Percentiles rank a stretch among this genome's conserved stretches.
phyloP scores from a whole-genome alignment of 2,329 filamentous ascomycete genomes.

The Huntiella omanensis region DNA sequence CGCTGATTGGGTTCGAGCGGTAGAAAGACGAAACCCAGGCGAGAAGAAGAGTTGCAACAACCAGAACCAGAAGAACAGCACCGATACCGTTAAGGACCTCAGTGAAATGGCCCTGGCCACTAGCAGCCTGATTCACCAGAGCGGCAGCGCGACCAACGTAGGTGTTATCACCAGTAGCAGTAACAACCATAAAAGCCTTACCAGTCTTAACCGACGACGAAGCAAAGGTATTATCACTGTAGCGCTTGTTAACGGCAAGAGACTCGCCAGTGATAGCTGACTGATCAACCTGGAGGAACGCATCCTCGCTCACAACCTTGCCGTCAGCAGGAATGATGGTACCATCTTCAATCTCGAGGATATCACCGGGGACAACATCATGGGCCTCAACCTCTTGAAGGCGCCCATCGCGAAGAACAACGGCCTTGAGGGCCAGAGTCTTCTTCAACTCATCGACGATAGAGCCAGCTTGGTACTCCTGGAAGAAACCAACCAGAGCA shows the following conservation, averaged over 20 bases:
- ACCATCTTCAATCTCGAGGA: constrained; percentile 71
- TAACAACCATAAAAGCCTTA: constrained; percentile 66
- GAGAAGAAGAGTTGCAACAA: constrained; percentile 60
- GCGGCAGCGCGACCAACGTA: constrained; percentile 80
- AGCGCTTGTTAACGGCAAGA: constrained; percentile 75
- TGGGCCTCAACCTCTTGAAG: constrained; percentile 65
- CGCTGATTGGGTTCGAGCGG: constrained; percentile 61
- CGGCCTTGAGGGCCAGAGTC: constrained; percentile 71
- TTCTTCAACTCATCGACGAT: constrained; percentile 87
- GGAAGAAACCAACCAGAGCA: constrained; percentile 68
- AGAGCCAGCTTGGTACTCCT: constrained; percentile 77
- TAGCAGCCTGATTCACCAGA: constrained; percentile 58
- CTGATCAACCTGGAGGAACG: constrained; percentile 71
- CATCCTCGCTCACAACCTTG: constrained; percentile 63
- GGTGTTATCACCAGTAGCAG: constrained; percentile 71
- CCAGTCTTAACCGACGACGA: constrained; percentile 84
- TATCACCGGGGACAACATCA: constrained; percentile 76
- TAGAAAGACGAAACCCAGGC: constrained; percentile 88
- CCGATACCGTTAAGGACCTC: constrained; percentile 79
- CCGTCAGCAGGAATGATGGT: constrained; percentile 84
- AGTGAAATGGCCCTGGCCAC: constrained; percentile 70
- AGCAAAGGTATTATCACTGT: constrained; percentile 62
- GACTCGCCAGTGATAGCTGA: constrained; percentile 35
- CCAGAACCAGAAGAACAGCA: constrained; percentile 58
- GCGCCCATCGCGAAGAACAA: constrained; percentile 61